Conservation (phyloP, 495 filamentous ascomycete species). For the Talaromyces adpressus region DNA sequence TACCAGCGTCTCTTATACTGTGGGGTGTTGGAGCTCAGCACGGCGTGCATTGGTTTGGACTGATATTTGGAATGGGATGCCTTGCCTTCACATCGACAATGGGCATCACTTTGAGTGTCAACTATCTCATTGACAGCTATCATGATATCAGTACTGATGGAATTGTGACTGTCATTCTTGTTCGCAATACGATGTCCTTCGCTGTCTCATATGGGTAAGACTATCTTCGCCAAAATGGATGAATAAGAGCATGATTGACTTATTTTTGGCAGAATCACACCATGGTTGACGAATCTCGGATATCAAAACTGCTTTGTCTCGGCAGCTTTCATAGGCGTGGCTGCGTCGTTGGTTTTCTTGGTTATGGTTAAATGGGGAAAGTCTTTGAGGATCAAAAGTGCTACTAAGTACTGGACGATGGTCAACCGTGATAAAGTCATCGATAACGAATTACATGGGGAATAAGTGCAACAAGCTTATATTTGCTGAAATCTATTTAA, state of each 20-base stretch:
- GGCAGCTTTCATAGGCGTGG: conserved; percentile 52
- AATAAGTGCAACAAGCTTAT: not conserved
- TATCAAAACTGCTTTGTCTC: conserved; percentile 59
- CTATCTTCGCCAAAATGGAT: not conserved
- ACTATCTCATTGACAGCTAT: conserved; percentile 59
- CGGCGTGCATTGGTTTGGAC: conserved; percentile 53
- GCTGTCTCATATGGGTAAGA: conserved; percentile 48
- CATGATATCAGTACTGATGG: conserved; percentile 56
- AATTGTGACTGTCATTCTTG: conserved; percentile 55
- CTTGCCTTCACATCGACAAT: conserved; percentile 51
- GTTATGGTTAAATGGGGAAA: conserved; percentile 52
- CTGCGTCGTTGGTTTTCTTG: conserved; percentile 45
- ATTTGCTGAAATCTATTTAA: not conserved
- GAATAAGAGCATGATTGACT: conserved; percentile 1
- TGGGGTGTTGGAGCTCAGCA: conserved; percentile 66
- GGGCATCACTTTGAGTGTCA: conserved; percentile 52
- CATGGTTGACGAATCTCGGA: conserved; percentile 54
- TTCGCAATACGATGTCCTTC: conserved; percentile 63
- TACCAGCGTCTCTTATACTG: conserved; percentile 51
- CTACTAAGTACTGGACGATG: conserved; percentile 35
- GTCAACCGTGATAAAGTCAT: conserved; percentile 13
- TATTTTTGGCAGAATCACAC: conserved; percentile 44
- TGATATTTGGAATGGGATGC: conserved; percentile 55
- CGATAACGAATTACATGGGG: not conserved
- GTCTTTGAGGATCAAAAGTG: conserved; percentile 27